Percentiles rank a stretch among this genome's conserved stretches.
Conservation (phyloP, 2,329 filamentous ascomycete species). For the Chrysoporthe austroafricana region DNA sequence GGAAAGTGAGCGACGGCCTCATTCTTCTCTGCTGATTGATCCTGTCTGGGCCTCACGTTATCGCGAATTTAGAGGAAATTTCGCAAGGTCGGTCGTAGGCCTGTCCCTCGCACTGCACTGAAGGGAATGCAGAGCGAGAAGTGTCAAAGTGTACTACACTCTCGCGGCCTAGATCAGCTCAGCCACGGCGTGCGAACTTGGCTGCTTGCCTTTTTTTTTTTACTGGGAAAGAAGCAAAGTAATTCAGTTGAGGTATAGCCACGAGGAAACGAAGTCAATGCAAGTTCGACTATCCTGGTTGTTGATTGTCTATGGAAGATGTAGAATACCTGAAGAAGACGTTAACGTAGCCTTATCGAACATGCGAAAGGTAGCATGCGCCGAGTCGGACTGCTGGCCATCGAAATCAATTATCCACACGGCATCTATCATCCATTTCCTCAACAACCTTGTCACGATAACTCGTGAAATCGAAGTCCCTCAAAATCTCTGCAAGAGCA, state of each 20-base stretch:
- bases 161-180: neutral
- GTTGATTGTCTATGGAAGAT: conserved; percentile 21
- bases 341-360: conserved; percentile 15
- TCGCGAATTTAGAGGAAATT: too few species aligned
- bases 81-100: too few species aligned
- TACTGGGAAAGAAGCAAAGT: neutral
- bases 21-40: too few species aligned
- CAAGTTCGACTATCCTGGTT: conserved; percentile 6
- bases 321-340: conserved; percentile 21
- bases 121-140: too few species aligned
- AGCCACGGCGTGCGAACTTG: neutral
- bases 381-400: conserved; percentile 17
- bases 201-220: neutral
- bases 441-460: conserved; percentile 18
- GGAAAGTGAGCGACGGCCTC: too few species aligned
- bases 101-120: too few species aligned
- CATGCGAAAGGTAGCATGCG: conserved; percentile 12
- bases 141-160: neutral
- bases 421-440: conserved; percentile 18
- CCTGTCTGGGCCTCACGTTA: too few species aligned
- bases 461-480: neutral
- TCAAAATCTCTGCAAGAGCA: neutral
- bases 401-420: conserved; percentile 5
- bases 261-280: neutral
- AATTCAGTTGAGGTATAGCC: neutral